Percentiles rank a stretch among this genome's conserved stretches.
Evolutionary conservation across 2,329 filamentous ascomycete genomes (phyloP).

Genomic region (Dothideomycetidae sp.): DNA sequence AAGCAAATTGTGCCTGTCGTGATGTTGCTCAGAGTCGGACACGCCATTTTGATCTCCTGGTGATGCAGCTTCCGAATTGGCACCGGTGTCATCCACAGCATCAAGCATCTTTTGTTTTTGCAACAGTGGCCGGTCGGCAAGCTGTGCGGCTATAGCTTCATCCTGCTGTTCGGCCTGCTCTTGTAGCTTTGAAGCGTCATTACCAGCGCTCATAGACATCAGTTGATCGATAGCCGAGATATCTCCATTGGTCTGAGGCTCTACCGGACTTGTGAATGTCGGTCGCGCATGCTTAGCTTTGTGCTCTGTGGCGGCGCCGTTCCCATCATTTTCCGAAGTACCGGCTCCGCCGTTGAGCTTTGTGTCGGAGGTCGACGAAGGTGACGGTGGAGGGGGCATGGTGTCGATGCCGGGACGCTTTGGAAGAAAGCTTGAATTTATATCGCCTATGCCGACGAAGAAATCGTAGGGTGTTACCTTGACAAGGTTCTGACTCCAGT

Average conservation of each 20-base stretch:
- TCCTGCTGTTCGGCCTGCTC: constrained; percentile 75
- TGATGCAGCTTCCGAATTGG: constrained; percentile 24
- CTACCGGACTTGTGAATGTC: neutral
- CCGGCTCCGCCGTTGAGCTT: constrained; percentile 1
- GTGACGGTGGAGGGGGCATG: constrained; percentile 14
- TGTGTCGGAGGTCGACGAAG: constrained; percentile 2
- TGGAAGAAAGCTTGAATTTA: constrained; percentile 93
- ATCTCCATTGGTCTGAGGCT: constrained; percentile 26
- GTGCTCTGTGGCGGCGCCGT: constrained; percentile 9
- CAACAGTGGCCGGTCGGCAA: constrained; percentile 76
- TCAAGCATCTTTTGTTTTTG: constrained; percentile 87
- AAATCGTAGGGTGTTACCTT: constrained; percentile 95
- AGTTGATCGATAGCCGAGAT: constrained; percentile 56
- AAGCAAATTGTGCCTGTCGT: constrained; percentile 58
- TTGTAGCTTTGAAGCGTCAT: constrained; percentile 53
- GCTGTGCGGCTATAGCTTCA: constrained; percentile 72
- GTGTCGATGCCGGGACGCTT: constrained; percentile 44
- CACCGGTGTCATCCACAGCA: constrained; percentile 56
- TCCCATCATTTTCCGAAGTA: neutral
- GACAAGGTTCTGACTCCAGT: constrained; percentile 82
- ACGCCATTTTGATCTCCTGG: constrained; percentile 25
- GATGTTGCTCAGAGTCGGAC: constrained; percentile 27
- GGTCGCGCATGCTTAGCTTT: constrained; percentile 6
- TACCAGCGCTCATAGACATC: constrained; percentile 58
- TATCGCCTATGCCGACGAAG: constrained; percentile 94